Evolutionary conservation across 495 filamentous ascomycete genomes (phyloP).

Genomic region (Sporormia fimetaria): DNA sequence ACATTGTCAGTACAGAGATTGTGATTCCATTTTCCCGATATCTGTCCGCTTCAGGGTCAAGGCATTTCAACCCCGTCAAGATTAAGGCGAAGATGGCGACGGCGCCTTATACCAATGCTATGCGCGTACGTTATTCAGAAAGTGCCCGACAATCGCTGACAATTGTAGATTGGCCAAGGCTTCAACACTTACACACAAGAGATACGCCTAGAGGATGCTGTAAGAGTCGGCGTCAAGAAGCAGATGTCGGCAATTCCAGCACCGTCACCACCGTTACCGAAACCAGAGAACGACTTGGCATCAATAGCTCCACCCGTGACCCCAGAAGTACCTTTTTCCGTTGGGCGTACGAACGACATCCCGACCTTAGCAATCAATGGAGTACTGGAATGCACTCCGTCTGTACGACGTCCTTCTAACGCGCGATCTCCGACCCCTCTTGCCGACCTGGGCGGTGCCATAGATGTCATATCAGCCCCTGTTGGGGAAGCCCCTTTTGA

Average conservation of each 20-base stretch:
- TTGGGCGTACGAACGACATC: conserved; percentile 5
- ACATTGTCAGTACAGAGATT: too few relatives aligned
- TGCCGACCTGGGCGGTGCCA: conserved; percentile 3
- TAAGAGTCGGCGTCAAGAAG: conserved; percentile 5
- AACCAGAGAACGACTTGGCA: background rate
- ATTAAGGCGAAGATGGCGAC: too few relatives aligned
- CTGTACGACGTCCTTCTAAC: too few relatives aligned
- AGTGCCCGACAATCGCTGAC: background rate
- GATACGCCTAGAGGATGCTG: conserved; percentile 23
- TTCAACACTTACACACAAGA: conserved; percentile 27
- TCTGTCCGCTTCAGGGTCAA: too few relatives aligned
- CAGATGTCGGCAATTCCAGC: background rate
- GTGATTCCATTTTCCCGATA: too few relatives aligned
- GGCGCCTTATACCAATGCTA: conserved; percentile 25
- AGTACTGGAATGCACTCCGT: background rate
- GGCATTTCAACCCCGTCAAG: too few relatives aligned
- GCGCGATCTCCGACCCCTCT: background rate
- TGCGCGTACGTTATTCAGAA: conserved; percentile 17
- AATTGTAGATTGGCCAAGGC: conserved; percentile 21
- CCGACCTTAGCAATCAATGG: conserved; percentile 18
- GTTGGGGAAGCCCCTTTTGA: conserved; percentile 14
- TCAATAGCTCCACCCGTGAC: conserved; percentile 9
- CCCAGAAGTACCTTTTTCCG: conserved; percentile 1
- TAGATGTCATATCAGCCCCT: conserved; percentile 4
- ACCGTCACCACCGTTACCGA: background rate